Evolutionary conservation across 2,329 filamentous ascomycete species (phyloP).

Genomic region (Trichoderma sp.): DNA sequence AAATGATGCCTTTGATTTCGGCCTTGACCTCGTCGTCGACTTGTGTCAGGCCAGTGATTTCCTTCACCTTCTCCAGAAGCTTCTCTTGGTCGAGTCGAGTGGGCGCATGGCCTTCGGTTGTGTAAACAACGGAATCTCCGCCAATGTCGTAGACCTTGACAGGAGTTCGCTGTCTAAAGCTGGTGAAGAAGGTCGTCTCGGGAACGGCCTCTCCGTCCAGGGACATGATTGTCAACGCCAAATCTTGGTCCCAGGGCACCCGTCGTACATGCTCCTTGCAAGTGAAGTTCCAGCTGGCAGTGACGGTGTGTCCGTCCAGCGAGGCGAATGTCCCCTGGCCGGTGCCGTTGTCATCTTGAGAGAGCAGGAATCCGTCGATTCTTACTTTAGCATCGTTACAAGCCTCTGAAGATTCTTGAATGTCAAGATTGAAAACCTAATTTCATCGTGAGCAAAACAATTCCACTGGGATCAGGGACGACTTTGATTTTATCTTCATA

Average conservation of each 20-base stretch:
- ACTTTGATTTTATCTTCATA: neutral
- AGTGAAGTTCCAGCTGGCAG: conserved; percentile 28
- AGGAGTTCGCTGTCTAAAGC: conserved; percentile 21
- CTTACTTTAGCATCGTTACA: conserved; percentile 21
- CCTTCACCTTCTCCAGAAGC: neutral
- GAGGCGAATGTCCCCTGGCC: conserved; percentile 26
- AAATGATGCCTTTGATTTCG: conserved; percentile 11
- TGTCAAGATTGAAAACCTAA: conserved; percentile 25
- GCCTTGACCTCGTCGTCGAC: conserved; percentile 8
- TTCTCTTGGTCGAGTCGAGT: neutral
- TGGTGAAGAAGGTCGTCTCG: conserved; percentile 16
- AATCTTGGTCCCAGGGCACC: conserved; percentile 24
- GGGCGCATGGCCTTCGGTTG: conserved; percentile 11
- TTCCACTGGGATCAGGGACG: no score
- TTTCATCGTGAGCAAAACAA: neutral
- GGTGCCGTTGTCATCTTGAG: conserved; percentile 27
- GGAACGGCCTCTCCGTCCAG: conserved; percentile 23
- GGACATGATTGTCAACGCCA: conserved; percentile 21
- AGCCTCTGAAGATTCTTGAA: conserved; percentile 20
- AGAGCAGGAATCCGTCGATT: conserved; percentile 24
- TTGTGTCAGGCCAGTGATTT: neutral
- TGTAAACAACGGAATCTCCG: conserved; percentile 21
- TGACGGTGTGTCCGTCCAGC: conserved; percentile 19
- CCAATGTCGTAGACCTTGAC: conserved; percentile 22
- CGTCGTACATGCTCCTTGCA: conserved; percentile 17